Evolutionary conservation across 129 eudicot species (phyloP).

Genomic region (Escallonia herrerae): DNA sequence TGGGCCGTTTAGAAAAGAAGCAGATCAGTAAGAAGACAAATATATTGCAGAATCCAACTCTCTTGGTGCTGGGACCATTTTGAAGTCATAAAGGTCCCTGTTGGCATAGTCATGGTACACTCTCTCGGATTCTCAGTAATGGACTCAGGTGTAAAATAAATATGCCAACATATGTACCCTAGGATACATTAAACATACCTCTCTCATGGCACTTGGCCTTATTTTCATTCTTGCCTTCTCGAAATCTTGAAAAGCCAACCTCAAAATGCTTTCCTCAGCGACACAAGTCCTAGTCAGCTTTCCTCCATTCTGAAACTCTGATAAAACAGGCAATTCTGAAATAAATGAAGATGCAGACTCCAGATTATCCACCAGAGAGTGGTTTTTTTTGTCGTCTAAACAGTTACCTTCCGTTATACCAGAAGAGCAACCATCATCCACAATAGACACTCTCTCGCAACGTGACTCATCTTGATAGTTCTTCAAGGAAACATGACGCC

Average conservation of each 20-base stretch:
- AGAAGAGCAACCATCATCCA: constrained; percentile 10
- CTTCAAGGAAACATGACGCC: constrained; percentile 31
- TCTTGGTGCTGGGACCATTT: background rate
- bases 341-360: constrained; percentile 31
- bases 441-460: constrained; percentile 4
- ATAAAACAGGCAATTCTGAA: constrained; percentile 19
- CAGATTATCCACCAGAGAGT: constrained; percentile 25
- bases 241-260: constrained; percentile 63
- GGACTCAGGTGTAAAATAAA: no score
- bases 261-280: constrained; percentile 20
- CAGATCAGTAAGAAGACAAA: background rate
- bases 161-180: background rate
- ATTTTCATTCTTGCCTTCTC: constrained; percentile 76
- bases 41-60: background rate
- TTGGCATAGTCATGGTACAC: background rate
- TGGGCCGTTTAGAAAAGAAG: background rate
- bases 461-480: constrained; percentile 12
- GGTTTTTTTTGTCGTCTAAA: constrained; percentile 14
- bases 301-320: constrained; percentile 6
- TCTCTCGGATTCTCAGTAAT: background rate
- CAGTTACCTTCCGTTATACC: constrained; percentile 8
- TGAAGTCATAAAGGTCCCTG: background rate
- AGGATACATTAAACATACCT: constrained; percentile 39
- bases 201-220: constrained; percentile 99
- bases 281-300: constrained; percentile 6